Percentiles rank a stretch among this genome's conserved stretches.
Evolutionary conservation across 2,329 filamentous ascomycete genomes (phyloP).

Genomic region (Epichloe typhina): DNA sequence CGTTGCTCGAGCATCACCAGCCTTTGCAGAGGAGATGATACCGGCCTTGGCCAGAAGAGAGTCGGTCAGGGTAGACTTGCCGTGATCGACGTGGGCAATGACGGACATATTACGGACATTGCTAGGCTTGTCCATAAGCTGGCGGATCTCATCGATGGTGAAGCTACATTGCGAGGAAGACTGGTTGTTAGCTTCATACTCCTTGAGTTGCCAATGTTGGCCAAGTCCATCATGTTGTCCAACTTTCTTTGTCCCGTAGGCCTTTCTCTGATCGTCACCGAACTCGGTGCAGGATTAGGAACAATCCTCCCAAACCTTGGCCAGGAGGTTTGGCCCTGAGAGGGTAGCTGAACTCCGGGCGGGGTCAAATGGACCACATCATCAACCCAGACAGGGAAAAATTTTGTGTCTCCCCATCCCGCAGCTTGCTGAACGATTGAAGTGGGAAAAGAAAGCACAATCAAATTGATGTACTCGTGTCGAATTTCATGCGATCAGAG

Average conservation of each 20-base stretch:
- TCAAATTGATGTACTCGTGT: too few relatives aligned
- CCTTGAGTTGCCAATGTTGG: background rate
- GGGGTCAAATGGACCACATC: background rate
- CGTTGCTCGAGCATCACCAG: constrained; percentile 88
- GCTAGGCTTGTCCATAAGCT: constrained; percentile 64
- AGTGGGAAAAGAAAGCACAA: constrained; percentile 5
- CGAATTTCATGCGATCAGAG: background rate
- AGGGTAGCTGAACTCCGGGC: constrained; percentile 8
- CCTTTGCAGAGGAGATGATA: constrained; percentile 98
- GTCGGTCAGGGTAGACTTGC: constrained; percentile 99
- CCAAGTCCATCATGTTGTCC: background rate
- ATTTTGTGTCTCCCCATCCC: background rate
- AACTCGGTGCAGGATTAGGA: too few relatives aligned
- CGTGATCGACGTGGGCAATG: constrained; percentile 99
- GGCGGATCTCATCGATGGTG: constrained; percentile 88
- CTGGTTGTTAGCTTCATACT: constrained; percentile 4
- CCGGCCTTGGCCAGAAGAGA: constrained; percentile 97
- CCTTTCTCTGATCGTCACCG: too few relatives aligned
- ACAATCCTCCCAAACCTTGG: background rate
- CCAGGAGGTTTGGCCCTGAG: background rate
- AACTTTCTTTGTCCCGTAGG: too few relatives aligned
- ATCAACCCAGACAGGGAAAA: constrained; percentile 3
- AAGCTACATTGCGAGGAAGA: constrained; percentile 49
- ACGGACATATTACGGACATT: constrained; percentile 96
- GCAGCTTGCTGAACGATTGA: background rate